Evolutionary conservation across 1,139 yeast species (phyloP).

Genomic region (Suhomyces atakaporum): DNA sequence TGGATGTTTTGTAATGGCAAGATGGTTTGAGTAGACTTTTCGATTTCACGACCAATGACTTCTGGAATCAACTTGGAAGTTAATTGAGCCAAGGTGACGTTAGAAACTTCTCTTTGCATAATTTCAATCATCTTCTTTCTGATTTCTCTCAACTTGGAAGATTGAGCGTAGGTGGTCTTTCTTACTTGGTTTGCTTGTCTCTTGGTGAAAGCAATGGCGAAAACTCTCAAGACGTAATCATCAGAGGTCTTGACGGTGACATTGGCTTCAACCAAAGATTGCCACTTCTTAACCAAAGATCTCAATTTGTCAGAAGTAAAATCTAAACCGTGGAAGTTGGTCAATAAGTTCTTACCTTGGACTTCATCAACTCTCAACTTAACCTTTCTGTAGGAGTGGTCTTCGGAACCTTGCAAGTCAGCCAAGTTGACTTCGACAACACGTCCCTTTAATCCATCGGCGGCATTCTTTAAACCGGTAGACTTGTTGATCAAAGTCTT

Average conservation of each 20-base stretch:
- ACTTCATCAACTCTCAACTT: conserved; percentile 58
- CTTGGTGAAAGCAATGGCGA: conserved; percentile 56
- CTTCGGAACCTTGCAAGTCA: conserved; percentile 55
- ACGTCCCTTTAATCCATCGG: conserved; percentile 57
- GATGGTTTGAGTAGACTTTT: conserved; percentile 53
- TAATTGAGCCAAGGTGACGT: conserved; percentile 53
- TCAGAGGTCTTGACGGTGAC: conserved; percentile 55
- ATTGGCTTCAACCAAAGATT: conserved; percentile 54
- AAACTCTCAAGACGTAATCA: conserved; percentile 52
- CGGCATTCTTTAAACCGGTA: conserved; percentile 90
- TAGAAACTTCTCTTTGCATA: conserved; percentile 55
- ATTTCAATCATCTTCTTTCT: conserved; percentile 55
- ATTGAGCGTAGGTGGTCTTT: conserved; percentile 54
- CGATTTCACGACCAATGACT: conserved; percentile 56
- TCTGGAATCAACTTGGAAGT: conserved; percentile 55
- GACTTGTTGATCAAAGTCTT: conserved; percentile 93
- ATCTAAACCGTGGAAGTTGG: conserved; percentile 56
- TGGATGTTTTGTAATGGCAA: conserved; percentile 56
- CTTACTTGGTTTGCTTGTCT: conserved; percentile 55
- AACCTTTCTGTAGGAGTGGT: conserved; percentile 53
- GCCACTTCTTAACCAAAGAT: conserved; percentile 57
- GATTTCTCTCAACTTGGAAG: conserved; percentile 53
- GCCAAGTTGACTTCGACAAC: conserved; percentile 52
- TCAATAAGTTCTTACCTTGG: conserved; percentile 55
- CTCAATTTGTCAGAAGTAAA: conserved; percentile 53